Evolutionary conservation across 2,329 filamentous ascomycete genomes (phyloP).

Genomic region (Rhexocercosporidium sp.): DNA sequence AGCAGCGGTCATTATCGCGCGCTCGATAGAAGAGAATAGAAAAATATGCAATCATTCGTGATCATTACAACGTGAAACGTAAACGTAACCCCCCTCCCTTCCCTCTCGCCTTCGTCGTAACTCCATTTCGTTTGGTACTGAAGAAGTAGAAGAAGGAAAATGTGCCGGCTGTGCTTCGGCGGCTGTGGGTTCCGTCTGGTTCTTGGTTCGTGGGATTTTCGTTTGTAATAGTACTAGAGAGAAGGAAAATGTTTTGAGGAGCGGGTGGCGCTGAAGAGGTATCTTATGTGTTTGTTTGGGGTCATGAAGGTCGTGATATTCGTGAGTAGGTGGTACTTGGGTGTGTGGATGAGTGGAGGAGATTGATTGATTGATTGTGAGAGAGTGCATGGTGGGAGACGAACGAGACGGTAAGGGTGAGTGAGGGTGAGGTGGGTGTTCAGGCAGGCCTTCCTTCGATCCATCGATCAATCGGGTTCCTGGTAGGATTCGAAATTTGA

Average conservation of each 20-base stretch:
- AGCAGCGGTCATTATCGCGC: neutral
- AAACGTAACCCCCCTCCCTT: neutral
- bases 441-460: slow-evolving; percentile 11
- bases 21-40: slow-evolving; percentile 2
- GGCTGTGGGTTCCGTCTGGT: slow-evolving; percentile 3
- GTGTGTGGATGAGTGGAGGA: neutral
- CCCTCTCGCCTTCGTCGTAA: neutral
- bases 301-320: slow-evolving; percentile 12
- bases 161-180: slow-evolving; percentile 2
- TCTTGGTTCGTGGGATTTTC: slow-evolving; percentile 22
- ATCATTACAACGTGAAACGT: slow-evolving; percentile 19
- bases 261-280: slow-evolving; percentile 1
- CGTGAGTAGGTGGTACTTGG: neutral
- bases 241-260: neutral
- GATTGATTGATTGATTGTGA: neutral
- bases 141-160: neutral
- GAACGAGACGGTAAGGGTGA: no score
- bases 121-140: neutral
- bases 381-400: neutral
- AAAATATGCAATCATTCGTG: slow-evolving; percentile 18
- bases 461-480: slow-evolving; percentile 5
- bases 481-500: slow-evolving; percentile 5
- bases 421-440: neutral
- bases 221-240: neutral
- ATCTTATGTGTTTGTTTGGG: neutral